Evolutionary conservation across 768 basidiomycete species (phyloP).

Genomic region (Leucocoprinus sp.): DNA sequence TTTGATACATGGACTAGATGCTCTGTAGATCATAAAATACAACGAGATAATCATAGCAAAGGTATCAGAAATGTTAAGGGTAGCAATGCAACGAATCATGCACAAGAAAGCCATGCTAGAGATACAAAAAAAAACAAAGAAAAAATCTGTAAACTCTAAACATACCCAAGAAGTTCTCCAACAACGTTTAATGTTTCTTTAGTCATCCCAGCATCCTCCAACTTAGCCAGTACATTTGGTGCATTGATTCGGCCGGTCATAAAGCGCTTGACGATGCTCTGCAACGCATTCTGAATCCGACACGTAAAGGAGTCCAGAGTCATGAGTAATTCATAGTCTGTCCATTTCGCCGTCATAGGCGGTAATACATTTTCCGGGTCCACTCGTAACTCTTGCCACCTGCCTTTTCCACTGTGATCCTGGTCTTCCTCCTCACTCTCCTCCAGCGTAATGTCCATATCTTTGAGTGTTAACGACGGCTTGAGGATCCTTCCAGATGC

Average conservation of each 20-base stretch:
- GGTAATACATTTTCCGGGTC: constrained; percentile 64
- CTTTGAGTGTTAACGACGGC: constrained; percentile 34
- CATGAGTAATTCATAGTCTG: constrained; percentile 63
- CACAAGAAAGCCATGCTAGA: too few relatives aligned
- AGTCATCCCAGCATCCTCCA: constrained; percentile 32
- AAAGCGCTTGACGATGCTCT: constrained; percentile 24
- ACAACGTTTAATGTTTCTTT: constrained; percentile 39
- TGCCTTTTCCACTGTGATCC: neutral
- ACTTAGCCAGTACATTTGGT: constrained; percentile 28
- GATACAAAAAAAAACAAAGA: neutral
- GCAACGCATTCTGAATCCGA: constrained; percentile 68
- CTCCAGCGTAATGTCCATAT: constrained; percentile 20
- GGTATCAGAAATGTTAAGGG: too few relatives aligned
- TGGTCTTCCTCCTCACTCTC: constrained; percentile 18
- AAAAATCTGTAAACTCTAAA: constrained; percentile 6
- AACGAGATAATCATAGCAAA: too few relatives aligned
- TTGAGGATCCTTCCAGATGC: constrained; percentile 55
- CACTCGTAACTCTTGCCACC: constrained; percentile 35
- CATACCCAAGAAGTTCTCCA: constrained; percentile 17
- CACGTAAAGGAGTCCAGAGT: constrained; percentile 70
- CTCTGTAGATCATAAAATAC: too few relatives aligned
- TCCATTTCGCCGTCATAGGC: constrained; percentile 55
- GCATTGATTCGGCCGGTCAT: constrained; percentile 18
- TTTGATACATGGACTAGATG: too few relatives aligned
- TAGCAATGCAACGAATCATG: too few relatives aligned